Percentiles rank a stretch among this genome's conserved stretches.
These are phyloP conservation scores for Domatiomyces catenatus DNA, from an alignment of 2,329 filamentous ascomycete species.

Conservation along the genomic window DNA sequence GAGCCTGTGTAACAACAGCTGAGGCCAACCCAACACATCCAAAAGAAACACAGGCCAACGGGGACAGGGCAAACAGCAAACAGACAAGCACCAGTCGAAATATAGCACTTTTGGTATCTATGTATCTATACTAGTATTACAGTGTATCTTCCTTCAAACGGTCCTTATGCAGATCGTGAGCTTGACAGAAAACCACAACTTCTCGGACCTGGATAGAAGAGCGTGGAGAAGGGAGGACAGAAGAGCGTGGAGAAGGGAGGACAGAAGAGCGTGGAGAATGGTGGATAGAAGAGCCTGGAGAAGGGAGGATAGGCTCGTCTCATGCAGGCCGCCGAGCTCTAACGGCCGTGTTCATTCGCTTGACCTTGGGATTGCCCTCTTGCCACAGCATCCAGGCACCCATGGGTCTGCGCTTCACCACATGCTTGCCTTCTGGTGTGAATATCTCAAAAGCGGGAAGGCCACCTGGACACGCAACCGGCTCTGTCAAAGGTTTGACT, in stretches of 20 bases:
- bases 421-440: constrained; percentile 66
- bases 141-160: too few relatives aligned
- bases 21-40: too few relatives aligned
- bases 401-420: constrained; percentile 33
- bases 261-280: not conserved
- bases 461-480: constrained; percentile 19
- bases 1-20: not conserved
- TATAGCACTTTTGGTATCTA: too few relatives aligned
- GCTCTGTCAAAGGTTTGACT: constrained; percentile 9
- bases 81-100: too few relatives aligned
- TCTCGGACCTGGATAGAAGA: too few relatives aligned
- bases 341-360: not conserved
- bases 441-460: constrained; percentile 72
- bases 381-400: constrained; percentile 6
- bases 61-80: too few relatives aligned
- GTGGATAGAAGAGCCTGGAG: not conserved
- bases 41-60: too few relatives aligned
- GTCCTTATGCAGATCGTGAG: too few relatives aligned
- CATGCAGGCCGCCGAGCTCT: not conserved
- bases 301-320: constrained; percentile 3
- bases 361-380: constrained; percentile 18
- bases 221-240: too few relatives aligned
- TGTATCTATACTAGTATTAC: too few relatives aligned
- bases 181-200: too few relatives aligned
- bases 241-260: too few relatives aligned